Evolutionary conservation across 1,284 basidiomycete genomes (phyloP), one percentile per base, ranked within the genome.

Genomic region (Boletus putidus): DNA sequence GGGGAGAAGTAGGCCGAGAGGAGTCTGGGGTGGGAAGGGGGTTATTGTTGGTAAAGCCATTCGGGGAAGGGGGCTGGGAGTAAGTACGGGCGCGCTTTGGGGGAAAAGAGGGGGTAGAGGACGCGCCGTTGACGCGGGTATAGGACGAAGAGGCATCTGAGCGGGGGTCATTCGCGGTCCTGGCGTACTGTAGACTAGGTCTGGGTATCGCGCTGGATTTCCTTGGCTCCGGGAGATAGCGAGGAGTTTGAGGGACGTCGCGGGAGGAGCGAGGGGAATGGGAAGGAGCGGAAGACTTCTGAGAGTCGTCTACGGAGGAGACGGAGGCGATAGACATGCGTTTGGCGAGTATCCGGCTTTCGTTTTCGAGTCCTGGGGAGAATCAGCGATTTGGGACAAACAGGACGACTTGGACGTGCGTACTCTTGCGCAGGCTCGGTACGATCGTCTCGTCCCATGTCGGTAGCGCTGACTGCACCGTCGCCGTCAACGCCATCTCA

Each of bases 251-350:
- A 21, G 62, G 45, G 51, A 61, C 49, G 63, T 72, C 64, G 44
- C 63, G 69, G 20, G 66, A 59, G 39, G 60, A 40, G 40, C 61
- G 62, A 11, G 59, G 64, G 12, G 69, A 60, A 27, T 46, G 53
- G 5, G 70, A 59, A 37, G 60, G 67, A 20, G 53, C 53, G 23
- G 52, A 23, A 27, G 68, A 60, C 33, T 57, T 50, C 33, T 63
- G 68, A 9, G 73, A 66, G 55, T 80, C 80, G 66, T 78, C 79
- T n/a, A 66, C 44, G 7, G 85, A 85, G 23, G 79, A 76, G 50
- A 89, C 78, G 49, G 89, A 89, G 33, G 86, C 79, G 61, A 85
- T 82, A 54, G 89, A 91, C 71, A 91, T 84, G 59, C 89, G 85
- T 64, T 83, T 85, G 37, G 89, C 78, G 60, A 91, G 78, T 21